Conservation (phyloP, 2,329 filamentous ascomycete species). For the Diplodia mutila region DNA sequence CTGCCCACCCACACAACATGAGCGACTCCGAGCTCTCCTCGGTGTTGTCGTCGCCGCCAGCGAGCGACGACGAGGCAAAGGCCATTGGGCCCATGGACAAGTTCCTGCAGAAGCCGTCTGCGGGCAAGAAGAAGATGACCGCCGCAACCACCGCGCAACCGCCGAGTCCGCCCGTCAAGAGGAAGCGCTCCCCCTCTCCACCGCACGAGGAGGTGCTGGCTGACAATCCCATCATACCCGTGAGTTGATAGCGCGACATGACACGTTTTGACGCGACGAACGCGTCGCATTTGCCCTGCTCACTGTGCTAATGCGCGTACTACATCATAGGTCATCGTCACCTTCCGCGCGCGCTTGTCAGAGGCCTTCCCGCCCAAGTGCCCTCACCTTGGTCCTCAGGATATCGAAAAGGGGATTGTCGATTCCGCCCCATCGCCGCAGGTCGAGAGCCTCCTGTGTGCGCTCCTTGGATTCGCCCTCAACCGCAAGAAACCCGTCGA, state of each 20-base stretch:
- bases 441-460: constrained; percentile 86
- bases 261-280: constrained; percentile 39
- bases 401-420: constrained; percentile 84
- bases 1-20: constrained; percentile 44
- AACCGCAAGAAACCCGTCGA: constrained; percentile 99
- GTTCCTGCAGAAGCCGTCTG: constrained; percentile 32
- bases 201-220: constrained; percentile 87
- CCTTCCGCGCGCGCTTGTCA: constrained; percentile 93
- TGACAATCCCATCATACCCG: constrained; percentile 89
- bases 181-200: constrained; percentile 83
- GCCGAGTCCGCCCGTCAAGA: constrained; percentile 54
- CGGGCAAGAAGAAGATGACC: constrained; percentile 38
- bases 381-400: constrained; percentile 89
- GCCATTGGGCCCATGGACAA: constrained; percentile 34
- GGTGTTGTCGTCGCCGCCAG: constrained; percentile 61
- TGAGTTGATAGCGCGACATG: constrained; percentile 60
- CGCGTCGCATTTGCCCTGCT: constrained; percentile 22
- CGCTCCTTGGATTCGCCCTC: constrained; percentile 81
- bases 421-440: constrained; percentile 79
- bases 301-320: constrained; percentile 35
- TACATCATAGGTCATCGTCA: constrained; percentile 82
- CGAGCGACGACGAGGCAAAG: constrained; percentile 61
- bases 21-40: constrained; percentile 61
- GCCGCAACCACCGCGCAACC: constrained; percentile 46
- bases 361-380: constrained; percentile 87